Percentiles rank a stretch among this genome's conserved stretches.
Evolutionary conservation across 441 rosid genomes (phyloP).

Genomic region (Arabidopsis hybrid): DNA sequence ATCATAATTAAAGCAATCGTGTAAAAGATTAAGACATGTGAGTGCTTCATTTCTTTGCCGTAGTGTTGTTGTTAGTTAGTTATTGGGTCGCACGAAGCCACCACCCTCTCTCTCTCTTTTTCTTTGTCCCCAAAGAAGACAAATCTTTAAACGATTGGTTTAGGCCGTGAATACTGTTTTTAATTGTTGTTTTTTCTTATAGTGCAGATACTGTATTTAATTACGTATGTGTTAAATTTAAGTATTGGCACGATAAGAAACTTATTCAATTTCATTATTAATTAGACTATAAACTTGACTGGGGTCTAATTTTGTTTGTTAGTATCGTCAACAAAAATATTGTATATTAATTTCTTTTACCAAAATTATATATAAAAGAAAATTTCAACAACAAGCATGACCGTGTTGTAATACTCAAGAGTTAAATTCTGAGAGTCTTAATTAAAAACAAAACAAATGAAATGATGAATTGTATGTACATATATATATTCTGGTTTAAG

Average conservation of each 20-base stretch:
- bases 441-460: background rate
- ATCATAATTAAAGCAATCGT: slow-evolving; percentile 8
- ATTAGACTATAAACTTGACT: background rate
- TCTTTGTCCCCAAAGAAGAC: slow-evolving; percentile 12
- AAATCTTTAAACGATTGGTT: slow-evolving; percentile 5
- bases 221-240: slow-evolving; percentile 1
- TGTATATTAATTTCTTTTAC: background rate
- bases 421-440: background rate
- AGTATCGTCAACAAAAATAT: too few species aligned
- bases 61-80: slow-evolving; percentile 19
- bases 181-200: background rate
- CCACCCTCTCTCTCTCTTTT: slow-evolving; percentile 5
- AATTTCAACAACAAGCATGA: background rate
- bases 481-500: background rate
- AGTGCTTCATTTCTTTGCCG: slow-evolving; percentile 37
- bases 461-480: background rate
- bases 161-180: background rate
- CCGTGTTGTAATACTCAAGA: background rate
- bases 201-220: background rate
- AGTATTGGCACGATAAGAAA: background rate
- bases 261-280: background rate
- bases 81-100: slow-evolving; percentile 39
- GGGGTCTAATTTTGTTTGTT: background rate
- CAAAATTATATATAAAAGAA: background rate
- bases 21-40: slow-evolving; percentile 18